phyloP scores from a whole-genome alignment of 192 early-diverging fungal genomes.

The Linnemannia exigua region DNA sequence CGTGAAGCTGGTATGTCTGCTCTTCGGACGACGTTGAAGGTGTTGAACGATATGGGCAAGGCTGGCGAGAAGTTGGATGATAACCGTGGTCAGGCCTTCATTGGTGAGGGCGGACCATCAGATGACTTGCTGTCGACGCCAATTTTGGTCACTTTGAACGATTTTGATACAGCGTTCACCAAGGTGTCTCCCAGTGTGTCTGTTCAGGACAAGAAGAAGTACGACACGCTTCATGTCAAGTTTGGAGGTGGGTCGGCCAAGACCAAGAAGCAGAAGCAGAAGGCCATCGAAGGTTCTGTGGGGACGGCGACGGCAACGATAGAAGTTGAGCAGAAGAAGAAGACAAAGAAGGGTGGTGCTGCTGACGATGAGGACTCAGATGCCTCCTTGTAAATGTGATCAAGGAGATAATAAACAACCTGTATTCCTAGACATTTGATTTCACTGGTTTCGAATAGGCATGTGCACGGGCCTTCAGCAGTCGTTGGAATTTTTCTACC shows the following conservation, averaged over 20 bases:
- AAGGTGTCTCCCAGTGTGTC: constrained; percentile 89
- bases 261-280: constrained; percentile 40
- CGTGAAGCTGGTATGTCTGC: constrained; percentile 89
- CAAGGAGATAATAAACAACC: neutral
- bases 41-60: constrained; percentile 56
- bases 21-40: constrained; percentile 70
- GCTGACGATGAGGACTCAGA: constrained; percentile 30
- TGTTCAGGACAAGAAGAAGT: constrained; percentile 62
- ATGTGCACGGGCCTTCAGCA: neutral
- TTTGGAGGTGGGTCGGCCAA: constrained; percentile 58
- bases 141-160: constrained; percentile 67
- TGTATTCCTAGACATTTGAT: neutral
- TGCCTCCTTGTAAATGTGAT: constrained; percentile 26
- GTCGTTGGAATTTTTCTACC: neutral
- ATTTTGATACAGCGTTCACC: constrained; percentile 88
- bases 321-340: neutral
- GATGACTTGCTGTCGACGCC: constrained; percentile 42
- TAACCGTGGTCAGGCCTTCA: constrained; percentile 27
- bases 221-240: constrained; percentile 60
- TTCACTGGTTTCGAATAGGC: too few species aligned
- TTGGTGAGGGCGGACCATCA: constrained; percentile 15
- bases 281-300: constrained; percentile 14
- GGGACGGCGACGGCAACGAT: neutral
- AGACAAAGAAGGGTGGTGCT: neutral
- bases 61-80: constrained; percentile 48